Conservation (phyloP, 1,284 basidiomycete species). For the Vanrija humicola region DNA sequence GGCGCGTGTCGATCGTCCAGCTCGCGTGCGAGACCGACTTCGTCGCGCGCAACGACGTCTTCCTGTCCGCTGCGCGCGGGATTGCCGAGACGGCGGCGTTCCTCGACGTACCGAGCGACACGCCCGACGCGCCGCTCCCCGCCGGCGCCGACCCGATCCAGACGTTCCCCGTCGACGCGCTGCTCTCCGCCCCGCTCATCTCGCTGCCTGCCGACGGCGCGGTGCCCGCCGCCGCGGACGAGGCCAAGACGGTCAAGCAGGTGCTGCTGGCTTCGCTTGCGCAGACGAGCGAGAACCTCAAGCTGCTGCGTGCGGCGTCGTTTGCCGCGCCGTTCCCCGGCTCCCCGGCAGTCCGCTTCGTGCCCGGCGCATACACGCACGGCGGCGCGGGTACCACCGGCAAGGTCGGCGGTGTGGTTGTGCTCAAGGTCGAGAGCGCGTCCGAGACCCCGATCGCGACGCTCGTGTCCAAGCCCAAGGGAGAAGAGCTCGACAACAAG, state of each 20-base stretch:
- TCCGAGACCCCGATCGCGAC: conserved; percentile 37
- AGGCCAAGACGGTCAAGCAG: conserved; percentile 59
- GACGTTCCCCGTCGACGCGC: conserved; percentile 53
- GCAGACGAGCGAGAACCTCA: conserved; percentile 86
- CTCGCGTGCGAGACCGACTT: conserved; percentile 98
- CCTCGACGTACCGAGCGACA: conserved; percentile 56
- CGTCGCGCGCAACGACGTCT: conserved; percentile 82
- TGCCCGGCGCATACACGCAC: conserved; percentile 76
- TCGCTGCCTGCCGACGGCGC: conserved; percentile 47
- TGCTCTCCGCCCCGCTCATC: conserved; percentile 66
- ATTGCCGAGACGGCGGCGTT: conserved; percentile 85
- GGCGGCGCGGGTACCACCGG: conserved; percentile 61
- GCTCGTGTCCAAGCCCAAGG: conserved; percentile 35
- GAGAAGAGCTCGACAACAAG: conserved; percentile 52
- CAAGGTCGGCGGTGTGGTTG: conserved; percentile 65
- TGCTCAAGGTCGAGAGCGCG: conserved; percentile 56
- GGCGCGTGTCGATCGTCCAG: conserved; percentile 82
- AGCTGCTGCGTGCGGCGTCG: conserved; percentile 66
- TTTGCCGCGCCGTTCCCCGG: conserved; percentile 61
- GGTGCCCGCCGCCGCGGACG: conserved; percentile 16
- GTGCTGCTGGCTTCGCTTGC: conserved; percentile 76
- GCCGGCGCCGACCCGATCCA: conserved; percentile 34
- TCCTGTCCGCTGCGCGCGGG: conserved; percentile 69
- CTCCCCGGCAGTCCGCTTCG: conserved; percentile 54
- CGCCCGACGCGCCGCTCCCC: conserved; percentile 19